Base-by-base conservation (phyloP, 2,329 filamentous ascomycete genomes). In the Botrytis aclada region DNA sequence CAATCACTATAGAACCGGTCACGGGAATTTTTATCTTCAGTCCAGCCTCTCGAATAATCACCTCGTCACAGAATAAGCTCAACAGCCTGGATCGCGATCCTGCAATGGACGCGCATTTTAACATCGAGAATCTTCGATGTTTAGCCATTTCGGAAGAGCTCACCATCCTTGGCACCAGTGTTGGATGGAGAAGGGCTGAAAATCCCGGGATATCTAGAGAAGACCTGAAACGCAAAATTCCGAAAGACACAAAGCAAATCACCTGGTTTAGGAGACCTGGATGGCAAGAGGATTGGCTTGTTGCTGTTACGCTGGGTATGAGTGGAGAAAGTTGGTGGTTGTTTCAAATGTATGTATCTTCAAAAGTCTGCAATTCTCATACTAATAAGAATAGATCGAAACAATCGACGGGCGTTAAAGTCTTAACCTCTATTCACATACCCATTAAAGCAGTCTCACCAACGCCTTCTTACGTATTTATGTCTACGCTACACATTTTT, bases 301-400 rank as follows among this genome's bases (percentile, higher is more conserved):
- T 97, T 56, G 90, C 90, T 76, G 86, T 92, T 63, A 89, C 89
- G 70, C 86, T 94, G 80, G 90, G 91, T 80, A 85, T 92, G 79
- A 86, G 87, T 78, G 93, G 93, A 70, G 93, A 96, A 80, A 87
- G 87, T 74, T 97, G 93, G 93, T 95, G 91, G 89, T 84, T 95
- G 74, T 84, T 93, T 71, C 87, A 91, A 81, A 81, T 88, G 86
- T 90, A 76, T 73, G 77, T 75, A 69, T 70, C 37, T 45, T 16
- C 29, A 51, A 45, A 7, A 16, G 32, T 29, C 37, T 61, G 9
- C 32, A 32, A 22, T 61, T 61, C 32, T 41, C 37, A 70, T 51
- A 72, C 67, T 69, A 69, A 73, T 54, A 41, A 73, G 34, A 66
- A 66, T 66, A 61, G 70, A 34, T 69, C 69, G 58, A 58, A 76